These are phyloP conservation scores for Exophiala oligosperma DNA, from an alignment of 2,329 filamentous ascomycete genomes.

Conservation along the genomic window DNA sequence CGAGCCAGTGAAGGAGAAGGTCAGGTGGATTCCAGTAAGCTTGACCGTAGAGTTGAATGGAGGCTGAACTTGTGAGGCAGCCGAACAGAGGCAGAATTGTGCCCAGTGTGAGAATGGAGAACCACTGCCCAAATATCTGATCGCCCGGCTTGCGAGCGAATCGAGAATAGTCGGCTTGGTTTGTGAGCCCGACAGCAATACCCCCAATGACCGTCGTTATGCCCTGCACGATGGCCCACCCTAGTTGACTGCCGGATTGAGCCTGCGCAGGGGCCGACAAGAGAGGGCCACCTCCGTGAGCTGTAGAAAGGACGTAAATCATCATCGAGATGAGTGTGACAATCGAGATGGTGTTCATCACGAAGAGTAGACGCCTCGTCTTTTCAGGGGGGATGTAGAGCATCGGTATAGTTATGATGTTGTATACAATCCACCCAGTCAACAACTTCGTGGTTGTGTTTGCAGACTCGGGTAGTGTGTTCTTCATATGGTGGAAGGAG, in stretches of 20 bases:
- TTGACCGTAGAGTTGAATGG: conserved; percentile 35
- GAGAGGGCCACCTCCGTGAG: conserved; percentile 35
- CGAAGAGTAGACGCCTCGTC: conserved; percentile 36
- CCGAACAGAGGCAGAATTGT: conserved; percentile 42
- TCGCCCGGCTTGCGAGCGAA: conserved; percentile 42
- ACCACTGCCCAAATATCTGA: conserved; percentile 44
- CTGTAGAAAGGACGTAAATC: conserved; percentile 37
- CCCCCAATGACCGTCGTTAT: conserved; percentile 35
- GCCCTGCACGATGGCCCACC: conserved; percentile 25
- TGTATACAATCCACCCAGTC: conserved; percentile 38
- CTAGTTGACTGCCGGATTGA: conserved; percentile 20
- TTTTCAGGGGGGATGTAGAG: conserved; percentile 46
- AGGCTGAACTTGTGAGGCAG: conserved; percentile 37
- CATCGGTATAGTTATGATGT: conserved; percentile 40
- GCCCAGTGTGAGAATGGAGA: conserved; percentile 40
- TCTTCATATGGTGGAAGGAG: conserved; percentile 37
- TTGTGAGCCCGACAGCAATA: conserved; percentile 35
- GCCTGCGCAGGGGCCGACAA: conserved; percentile 24
- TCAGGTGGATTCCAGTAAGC: conserved; percentile 47
- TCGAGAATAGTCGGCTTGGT: conserved; percentile 36
- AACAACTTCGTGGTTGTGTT: conserved; percentile 39
- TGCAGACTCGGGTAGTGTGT: conserved; percentile 35
- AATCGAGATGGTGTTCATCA: conserved; percentile 32
- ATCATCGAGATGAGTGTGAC: conserved; percentile 30
- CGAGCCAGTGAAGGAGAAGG: conserved; percentile 41